Percentiles rank a stretch among this genome's conserved stretches.
phyloP scores from a whole-genome alignment of 164 flowering plant species.

The Piper betle region DNA sequence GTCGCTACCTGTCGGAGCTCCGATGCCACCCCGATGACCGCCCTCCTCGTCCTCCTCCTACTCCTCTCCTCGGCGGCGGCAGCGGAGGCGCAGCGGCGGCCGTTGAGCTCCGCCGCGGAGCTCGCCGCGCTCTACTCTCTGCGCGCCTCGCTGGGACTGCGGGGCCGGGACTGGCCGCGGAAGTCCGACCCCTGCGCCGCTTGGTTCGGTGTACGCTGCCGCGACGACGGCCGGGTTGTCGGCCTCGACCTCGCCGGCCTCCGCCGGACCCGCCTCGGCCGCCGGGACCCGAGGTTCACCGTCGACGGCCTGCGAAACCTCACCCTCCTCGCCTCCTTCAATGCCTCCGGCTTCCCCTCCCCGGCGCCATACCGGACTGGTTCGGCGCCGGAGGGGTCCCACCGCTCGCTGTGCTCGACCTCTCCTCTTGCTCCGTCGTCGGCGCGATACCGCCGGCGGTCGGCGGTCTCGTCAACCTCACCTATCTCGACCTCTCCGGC shows the following conservation, averaged over 20 bases:
- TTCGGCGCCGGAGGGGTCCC: conserved; percentile 27
- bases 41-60: conserved; percentile 5
- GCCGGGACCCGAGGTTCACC: conserved; percentile 32
- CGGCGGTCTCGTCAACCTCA: conserved; percentile 30
- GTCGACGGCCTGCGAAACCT: conserved; percentile 55
- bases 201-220: conserved; percentile 59
- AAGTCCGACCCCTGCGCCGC: conserved; percentile 46
- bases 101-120: conserved; percentile 21
- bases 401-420: conserved; percentile 56
- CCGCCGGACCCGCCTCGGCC: conserved; percentile 37
- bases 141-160: conserved; percentile 68
- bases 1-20: not conserved
- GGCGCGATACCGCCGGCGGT: conserved; percentile 45
- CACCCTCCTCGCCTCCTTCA: conserved; percentile 35
- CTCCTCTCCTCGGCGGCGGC: conserved; percentile 11
- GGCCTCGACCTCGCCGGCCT: conserved; percentile 46
- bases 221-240: conserved; percentile 29
- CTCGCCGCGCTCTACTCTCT: conserved; percentile 37
- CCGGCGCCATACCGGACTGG: conserved; percentile 66
- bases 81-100: not conserved
- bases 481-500: conserved; percentile 25
- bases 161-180: conserved; percentile 77
- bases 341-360: conserved; percentile 56
- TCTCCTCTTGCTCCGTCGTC: conserved; percentile 32
- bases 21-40: not conserved